Conservation (phyloP, 371 early-diverging fungal genomes). For the Thermomucor indicae-seudaticae region DNA sequence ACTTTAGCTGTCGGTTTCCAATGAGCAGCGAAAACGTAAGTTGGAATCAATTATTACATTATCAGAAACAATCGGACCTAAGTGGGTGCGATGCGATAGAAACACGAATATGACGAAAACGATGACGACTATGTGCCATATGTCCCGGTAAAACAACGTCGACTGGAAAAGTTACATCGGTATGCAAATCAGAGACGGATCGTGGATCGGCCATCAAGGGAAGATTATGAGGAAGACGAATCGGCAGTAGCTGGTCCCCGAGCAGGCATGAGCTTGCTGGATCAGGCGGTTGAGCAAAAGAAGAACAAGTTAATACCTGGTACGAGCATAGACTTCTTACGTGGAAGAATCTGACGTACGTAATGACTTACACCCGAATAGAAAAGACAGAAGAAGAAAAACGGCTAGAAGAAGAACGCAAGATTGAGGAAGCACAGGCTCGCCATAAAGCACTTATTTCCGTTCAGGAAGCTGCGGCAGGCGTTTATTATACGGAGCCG, state of each 20-base stretch:
- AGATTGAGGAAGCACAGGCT: slow-evolving; percentile 80
- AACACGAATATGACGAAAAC: too few species aligned
- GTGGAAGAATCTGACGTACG: not conserved
- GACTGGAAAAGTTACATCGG: slow-evolving; percentile 53
- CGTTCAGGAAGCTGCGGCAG: slow-evolving; percentile 83
- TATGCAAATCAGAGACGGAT: slow-evolving; percentile 36
- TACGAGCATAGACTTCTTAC: not conserved
- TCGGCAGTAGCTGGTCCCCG: slow-evolving; percentile 51
- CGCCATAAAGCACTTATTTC: slow-evolving; percentile 79
- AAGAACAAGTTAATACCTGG: slow-evolving; percentile 40
- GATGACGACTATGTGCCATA: slow-evolving; percentile 74
- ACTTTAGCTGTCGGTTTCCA: too few species aligned
- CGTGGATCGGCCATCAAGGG: slow-evolving; percentile 19
- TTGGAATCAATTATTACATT: too few species aligned
- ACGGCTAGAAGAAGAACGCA: slow-evolving; percentile 76
- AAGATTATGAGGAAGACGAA: slow-evolving; percentile 45
- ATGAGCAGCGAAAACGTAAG: too few species aligned
- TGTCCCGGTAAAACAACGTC: slow-evolving; percentile 76
- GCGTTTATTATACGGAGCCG: slow-evolving; percentile 81
- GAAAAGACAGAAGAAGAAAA: slow-evolving; percentile 81
- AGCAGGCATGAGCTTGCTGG: slow-evolving; percentile 72
- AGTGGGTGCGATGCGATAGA: too few species aligned
- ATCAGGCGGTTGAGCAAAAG: slow-evolving; percentile 77
- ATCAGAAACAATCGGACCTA: too few species aligned
- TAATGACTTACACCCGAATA: slow-evolving; percentile 3